Conservation (phyloP, 1,284 basidiomycete species). For the Ganoderma leucocontextum region DNA sequence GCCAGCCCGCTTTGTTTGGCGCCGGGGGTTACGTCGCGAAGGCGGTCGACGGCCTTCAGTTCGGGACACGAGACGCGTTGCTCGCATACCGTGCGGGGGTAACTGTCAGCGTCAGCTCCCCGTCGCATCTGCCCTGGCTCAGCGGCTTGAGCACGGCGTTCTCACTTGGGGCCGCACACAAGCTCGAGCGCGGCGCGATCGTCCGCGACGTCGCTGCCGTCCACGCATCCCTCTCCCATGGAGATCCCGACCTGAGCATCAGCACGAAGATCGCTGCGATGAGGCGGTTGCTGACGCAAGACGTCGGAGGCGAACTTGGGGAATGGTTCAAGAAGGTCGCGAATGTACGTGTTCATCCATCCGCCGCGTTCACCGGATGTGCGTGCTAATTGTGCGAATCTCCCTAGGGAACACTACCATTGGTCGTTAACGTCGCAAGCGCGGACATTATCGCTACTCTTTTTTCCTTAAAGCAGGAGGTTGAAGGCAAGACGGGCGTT, state of each 20-base stretch:
- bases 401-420: slow-evolving; percentile 55
- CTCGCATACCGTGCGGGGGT: slow-evolving; percentile 49
- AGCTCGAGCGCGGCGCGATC: slow-evolving; percentile 58
- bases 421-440: slow-evolving; percentile 64
- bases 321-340: slow-evolving; percentile 61
- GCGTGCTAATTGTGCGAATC: neutral
- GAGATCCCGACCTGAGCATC: slow-evolving; percentile 51
- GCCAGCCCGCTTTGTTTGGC: slow-evolving; percentile 58
- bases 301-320: slow-evolving; percentile 55
- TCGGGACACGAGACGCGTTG: slow-evolving; percentile 77
- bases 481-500: slow-evolving; percentile 56
- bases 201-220: slow-evolving; percentile 58
- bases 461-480: slow-evolving; percentile 76
- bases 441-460: slow-evolving; percentile 85
- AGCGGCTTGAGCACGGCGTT: slow-evolving; percentile 60
- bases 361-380: neutral
- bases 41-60: slow-evolving; percentile 81
- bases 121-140: slow-evolving; percentile 53
- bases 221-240: slow-evolving; percentile 54
- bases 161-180: slow-evolving; percentile 52
- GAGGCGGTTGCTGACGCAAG: slow-evolving; percentile 65
- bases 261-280: slow-evolving; percentile 74
- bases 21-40: slow-evolving; percentile 61
- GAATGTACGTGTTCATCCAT: slow-evolving; percentile 15
- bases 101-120: slow-evolving; percentile 51